Evolutionary conservation across 2,329 filamentous ascomycete genomes (phyloP).

Genomic region (Diplodia corticola): DNA sequence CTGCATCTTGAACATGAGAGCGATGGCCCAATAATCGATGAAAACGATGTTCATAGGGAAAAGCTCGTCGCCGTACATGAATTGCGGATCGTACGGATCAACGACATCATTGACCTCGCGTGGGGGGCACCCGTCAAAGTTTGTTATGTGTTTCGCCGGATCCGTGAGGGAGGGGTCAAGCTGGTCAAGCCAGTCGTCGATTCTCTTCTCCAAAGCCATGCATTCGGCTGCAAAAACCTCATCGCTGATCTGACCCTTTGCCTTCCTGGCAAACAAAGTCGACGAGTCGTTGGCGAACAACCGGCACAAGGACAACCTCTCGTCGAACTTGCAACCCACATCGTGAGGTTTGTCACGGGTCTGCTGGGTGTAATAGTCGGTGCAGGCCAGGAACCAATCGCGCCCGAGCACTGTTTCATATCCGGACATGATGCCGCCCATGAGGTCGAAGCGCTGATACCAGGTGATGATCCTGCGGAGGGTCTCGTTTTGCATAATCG

Average conservation of each 20-base stretch:
- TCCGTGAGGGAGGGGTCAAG: slow-evolving; percentile 65
- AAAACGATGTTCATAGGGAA: slow-evolving; percentile 73
- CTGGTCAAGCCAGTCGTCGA: slow-evolving; percentile 48
- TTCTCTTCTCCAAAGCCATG: slow-evolving; percentile 47
- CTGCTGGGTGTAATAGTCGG: slow-evolving; percentile 64
- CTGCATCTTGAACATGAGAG: slow-evolving; percentile 79
- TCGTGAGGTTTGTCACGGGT: slow-evolving; percentile 61
- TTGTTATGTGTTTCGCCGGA: slow-evolving; percentile 61
- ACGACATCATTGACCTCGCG: slow-evolving; percentile 66
- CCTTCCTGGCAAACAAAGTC: slow-evolving; percentile 69
- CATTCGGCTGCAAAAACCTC: slow-evolving; percentile 64
- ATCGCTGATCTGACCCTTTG: slow-evolving; percentile 62
- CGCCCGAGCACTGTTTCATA: slow-evolving; percentile 71
- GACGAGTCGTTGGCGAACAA: slow-evolving; percentile 80
- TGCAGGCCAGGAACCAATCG: slow-evolving; percentile 72
- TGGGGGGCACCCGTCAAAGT: slow-evolving; percentile 59
- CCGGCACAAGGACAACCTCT: slow-evolving; percentile 65
- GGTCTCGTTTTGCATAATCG: slow-evolving; percentile 68
- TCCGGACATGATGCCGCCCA: slow-evolving; percentile 79
- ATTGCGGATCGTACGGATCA: slow-evolving; percentile 68
- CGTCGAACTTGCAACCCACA: slow-evolving; percentile 66
- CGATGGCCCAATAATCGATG: slow-evolving; percentile 76
- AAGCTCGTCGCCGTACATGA: slow-evolving; percentile 68
- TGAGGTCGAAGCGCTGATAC: slow-evolving; percentile 87
- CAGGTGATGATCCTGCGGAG: slow-evolving; percentile 77